Conservation (phyloP, 345 rosid species). For the Sapria himalayana region DNA sequence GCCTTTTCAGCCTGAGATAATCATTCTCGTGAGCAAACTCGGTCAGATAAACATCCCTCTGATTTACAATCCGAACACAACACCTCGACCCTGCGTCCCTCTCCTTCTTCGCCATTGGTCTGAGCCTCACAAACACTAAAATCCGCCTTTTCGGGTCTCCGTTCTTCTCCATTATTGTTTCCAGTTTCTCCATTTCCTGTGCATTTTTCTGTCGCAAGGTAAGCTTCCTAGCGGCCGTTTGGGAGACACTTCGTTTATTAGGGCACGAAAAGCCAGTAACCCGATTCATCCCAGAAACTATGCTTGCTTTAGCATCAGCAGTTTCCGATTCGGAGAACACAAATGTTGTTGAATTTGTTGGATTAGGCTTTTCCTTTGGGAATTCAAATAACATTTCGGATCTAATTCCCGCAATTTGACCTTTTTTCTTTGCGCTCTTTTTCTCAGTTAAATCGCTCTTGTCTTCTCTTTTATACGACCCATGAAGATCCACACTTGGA, state of each 20-base stretch:
- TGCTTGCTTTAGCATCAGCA: slow-evolving; percentile 57
- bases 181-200: slow-evolving; percentile 25
- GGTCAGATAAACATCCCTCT: slow-evolving; percentile 63
- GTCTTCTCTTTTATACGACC: slow-evolving; percentile 23
- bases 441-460: slow-evolving; percentile 15
- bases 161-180: slow-evolving; percentile 13
- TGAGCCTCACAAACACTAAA: slow-evolving; percentile 72
- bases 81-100: slow-evolving; percentile 59
- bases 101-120: slow-evolving; percentile 87
- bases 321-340: slow-evolving; percentile 24
- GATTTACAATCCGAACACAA: slow-evolving; percentile 62
- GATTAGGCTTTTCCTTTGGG: slow-evolving; percentile 9
- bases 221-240: slow-evolving; percentile 45
- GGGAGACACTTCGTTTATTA: slow-evolving; percentile 17
- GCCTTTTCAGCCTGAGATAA: slow-evolving; percentile 73
- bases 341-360: slow-evolving; percentile 24
- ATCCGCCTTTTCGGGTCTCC: slow-evolving; percentile 27
- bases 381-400: slow-evolving; percentile 18
- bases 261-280: slow-evolving; percentile 32
- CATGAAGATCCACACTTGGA: slow-evolving; percentile 32
- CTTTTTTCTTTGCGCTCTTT: slow-evolving; percentile 11
- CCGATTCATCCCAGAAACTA: slow-evolving; percentile 27
- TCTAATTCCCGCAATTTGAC: slow-evolving; percentile 10
- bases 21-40: slow-evolving; percentile 70
- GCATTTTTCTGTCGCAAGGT: slow-evolving; percentile 26